Evolutionary conservation across 2,329 filamentous ascomycete genomes (phyloP).

Genomic region (Aspergillus ruber): DNA sequence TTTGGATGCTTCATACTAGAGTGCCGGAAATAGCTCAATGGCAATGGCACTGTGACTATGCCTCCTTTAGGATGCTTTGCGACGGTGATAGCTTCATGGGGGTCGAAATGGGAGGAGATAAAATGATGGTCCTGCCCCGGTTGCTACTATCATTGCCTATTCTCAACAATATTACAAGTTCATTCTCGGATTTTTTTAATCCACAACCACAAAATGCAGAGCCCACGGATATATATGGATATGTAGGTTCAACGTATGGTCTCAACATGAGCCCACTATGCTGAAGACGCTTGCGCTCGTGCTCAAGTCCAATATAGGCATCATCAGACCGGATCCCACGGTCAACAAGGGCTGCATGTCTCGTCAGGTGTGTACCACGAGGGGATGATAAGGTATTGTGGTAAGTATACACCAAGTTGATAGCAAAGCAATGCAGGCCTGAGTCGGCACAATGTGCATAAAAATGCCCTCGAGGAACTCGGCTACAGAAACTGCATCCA

Average conservation of each 20-base stretch:
- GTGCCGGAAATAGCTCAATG: no score
- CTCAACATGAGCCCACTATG: slow-evolving; percentile 6
- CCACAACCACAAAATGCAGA: slow-evolving; percentile 5
- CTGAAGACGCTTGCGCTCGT: slow-evolving; percentile 7
- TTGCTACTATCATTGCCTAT: no score
- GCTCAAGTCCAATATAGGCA: slow-evolving; percentile 6
- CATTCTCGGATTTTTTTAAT: background rate
- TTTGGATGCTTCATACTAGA: no score
- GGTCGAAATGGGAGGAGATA: no score
- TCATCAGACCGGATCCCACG: slow-evolving; percentile 9
- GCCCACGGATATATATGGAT: slow-evolving; percentile 5
- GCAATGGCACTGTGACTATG: background rate
- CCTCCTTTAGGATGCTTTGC: background rate
- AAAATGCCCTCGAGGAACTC: slow-evolving; percentile 11
- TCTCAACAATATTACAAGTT: no score
- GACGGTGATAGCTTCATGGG: background rate
- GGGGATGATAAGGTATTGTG: slow-evolving; percentile 9
- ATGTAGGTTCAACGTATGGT: slow-evolving; percentile 9
- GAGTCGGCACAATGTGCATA: slow-evolving; percentile 12
- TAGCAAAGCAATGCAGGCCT: slow-evolving; percentile 10
- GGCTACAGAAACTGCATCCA: slow-evolving; percentile 12
- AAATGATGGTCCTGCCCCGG: no score
- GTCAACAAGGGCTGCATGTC: slow-evolving; percentile 6
- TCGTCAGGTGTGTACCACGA: slow-evolving; percentile 4
- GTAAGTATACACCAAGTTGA: slow-evolving; percentile 4